phyloP scores from a whole-genome alignment of 768 basidiomycete genomes.

The Boletus reticulatus region DNA sequence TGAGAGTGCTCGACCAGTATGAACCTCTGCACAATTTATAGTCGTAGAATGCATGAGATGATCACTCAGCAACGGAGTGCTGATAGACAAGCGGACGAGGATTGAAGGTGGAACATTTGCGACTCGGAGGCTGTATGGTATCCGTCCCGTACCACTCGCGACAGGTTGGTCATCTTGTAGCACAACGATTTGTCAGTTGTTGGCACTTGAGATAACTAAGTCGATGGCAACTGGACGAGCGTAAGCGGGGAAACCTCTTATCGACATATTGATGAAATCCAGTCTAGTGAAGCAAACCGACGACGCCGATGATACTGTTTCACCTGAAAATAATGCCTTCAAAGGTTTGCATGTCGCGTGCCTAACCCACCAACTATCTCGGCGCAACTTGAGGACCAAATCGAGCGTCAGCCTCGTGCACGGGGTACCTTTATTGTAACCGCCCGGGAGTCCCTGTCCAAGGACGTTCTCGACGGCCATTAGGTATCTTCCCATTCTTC shows the following conservation, averaged over 20 bases:
- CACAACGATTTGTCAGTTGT: too few relatives aligned
- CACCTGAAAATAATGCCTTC: conserved; percentile 29
- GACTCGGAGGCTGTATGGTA: too few relatives aligned
- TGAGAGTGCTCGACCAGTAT: background rate
- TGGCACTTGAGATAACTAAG: too few relatives aligned
- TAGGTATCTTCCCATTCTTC: conserved; percentile 49
- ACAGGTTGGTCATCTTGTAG: too few relatives aligned
- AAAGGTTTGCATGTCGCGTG: background rate
- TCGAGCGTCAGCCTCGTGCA: conserved; percentile 57
- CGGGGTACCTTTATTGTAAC: conserved; percentile 36
- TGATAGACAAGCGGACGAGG: too few relatives aligned
- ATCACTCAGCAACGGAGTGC: too few relatives aligned
- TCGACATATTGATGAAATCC: too few relatives aligned
- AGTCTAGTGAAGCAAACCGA: conserved; percentile 59
- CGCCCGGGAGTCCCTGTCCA: conserved; percentile 40
- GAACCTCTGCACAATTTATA: background rate
- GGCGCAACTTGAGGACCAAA: conserved; percentile 50
- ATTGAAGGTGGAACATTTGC: too few relatives aligned
- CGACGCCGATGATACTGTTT: conserved; percentile 39
- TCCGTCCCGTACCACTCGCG: too few relatives aligned
- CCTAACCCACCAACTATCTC: conserved; percentile 55
- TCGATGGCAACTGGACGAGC: too few relatives aligned
- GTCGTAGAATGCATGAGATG: background rate
- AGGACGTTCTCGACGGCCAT: conserved; percentile 37
- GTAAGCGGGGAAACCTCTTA: too few relatives aligned